Base-by-base conservation (phyloP, 768 basidiomycete species). In the Mycena floridula region DNA sequence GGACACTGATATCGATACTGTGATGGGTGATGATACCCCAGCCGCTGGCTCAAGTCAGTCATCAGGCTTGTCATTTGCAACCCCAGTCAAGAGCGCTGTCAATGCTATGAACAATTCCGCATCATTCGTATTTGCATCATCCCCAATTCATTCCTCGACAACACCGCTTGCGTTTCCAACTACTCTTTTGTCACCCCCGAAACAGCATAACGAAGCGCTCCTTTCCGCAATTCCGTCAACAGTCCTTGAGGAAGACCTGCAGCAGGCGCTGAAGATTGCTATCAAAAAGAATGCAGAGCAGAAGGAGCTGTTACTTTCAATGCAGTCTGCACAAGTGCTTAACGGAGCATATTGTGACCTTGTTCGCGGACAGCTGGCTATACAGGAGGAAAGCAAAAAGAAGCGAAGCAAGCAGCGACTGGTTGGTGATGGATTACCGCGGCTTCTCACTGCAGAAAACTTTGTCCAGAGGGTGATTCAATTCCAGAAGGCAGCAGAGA, bases 251-350 rank as follows among this genome's bases (percentile, higher is more conserved):
- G 49, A 37, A 22, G 39, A 50, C n/a, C 18, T 50, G 1, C 46
- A 44, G 27, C n/a, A 18, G 23, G 26, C 38, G 5, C 15, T 54
- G 3, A 20, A 27, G 5, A 16, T 49, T 8, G 38, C 48, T 2
- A 32, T 41, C 9, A 27, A 1, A 4, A 21, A 7, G 2, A 38
- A 52, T 12, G 25, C 37, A 15, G 7, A 38, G 5, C 43, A 44
- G 28, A 48, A 45, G 21, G 28, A 46, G 2, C 37, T 44, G 5
- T 25, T 57, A 25, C 26, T 55, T 23, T 28, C 11, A 8, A 43
- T 41, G 43, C 51, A 59, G 37, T 49, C 54, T 1, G 40, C 26
- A 13, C 24, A 36, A 3, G 53, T 57, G 8, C 38, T 56, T 1
- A 48, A 56, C 8, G 40, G 27, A 2, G 40, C 51, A 4, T 55